These are phyloP conservation scores for Chaetomiaceae sp. DNA, from an alignment of 2,329 filamentous ascomycete genomes.

Conservation along the genomic window DNA sequence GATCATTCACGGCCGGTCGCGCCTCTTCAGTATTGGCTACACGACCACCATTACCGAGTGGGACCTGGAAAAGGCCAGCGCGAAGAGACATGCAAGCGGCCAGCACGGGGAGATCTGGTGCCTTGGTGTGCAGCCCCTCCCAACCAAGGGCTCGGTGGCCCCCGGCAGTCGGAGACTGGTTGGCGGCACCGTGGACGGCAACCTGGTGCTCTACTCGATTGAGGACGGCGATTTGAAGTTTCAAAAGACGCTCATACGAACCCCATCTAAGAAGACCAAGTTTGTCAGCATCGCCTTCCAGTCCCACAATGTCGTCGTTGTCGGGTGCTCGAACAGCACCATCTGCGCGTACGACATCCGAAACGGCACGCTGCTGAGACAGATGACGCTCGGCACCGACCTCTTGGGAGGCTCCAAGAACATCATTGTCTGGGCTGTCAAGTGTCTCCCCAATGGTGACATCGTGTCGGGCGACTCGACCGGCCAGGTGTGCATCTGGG, in stretches of 20 bases:
- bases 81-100: constrained; percentile 76
- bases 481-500: constrained; percentile 89
- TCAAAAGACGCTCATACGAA: constrained; percentile 66
- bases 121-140: constrained; percentile 74
- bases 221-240: constrained; percentile 79
- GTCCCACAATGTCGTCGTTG: constrained; percentile 71
- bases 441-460: constrained; percentile 77
- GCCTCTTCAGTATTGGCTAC: constrained; percentile 94
- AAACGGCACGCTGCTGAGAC: constrained; percentile 67
- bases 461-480: constrained; percentile 94
- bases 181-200: constrained; percentile 83
- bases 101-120: constrained; percentile 98
- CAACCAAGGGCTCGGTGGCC: constrained; percentile 25
- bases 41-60: constrained; percentile 91
- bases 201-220: constrained; percentile 79
- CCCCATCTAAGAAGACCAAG: constrained; percentile 75
- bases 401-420: constrained; percentile 72
- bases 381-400: constrained; percentile 80
- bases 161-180: constrained; percentile 56
- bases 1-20: constrained; percentile 61
- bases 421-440: constrained; percentile 89
- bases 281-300: constrained; percentile 91
- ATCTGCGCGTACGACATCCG: constrained; percentile 85
- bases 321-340: constrained; percentile 94
- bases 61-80: constrained; percentile 75